Base-by-base conservation (phyloP, 2,329 filamentous ascomycete genomes). In the Trichophyton verrucosum region DNA sequence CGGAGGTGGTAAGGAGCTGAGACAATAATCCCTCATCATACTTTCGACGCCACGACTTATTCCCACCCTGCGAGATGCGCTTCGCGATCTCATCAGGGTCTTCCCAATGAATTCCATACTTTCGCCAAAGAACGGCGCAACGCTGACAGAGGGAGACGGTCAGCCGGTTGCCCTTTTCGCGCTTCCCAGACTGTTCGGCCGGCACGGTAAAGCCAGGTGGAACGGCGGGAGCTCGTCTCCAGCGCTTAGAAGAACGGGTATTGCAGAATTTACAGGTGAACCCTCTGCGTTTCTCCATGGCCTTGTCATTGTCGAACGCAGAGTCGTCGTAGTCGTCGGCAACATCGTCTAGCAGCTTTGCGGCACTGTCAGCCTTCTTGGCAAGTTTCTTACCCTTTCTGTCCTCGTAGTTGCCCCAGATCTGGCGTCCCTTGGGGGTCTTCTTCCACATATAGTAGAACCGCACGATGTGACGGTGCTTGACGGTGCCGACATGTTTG, bases 401-500 rank as follows among this genome's bases (percentile, higher is more conserved):
- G 9, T 89, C 90, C 58, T 89, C 85, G 68, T 88, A 96, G 65
- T 86, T 89, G 62, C 90, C 90, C 91, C 94, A 96, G 22, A 99
- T 85, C 67, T 94, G 85, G 70, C 83, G 86, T 46, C 94, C 94
- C 62, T 86, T 85, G 1, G 87, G 82, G 0, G 90, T 90, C 75
- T 97, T 97, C 77, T 99, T 99, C 94, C 94, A 99, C 65, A 89
- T 89, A 72, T 99, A 99, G 74, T 97, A 99, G 71, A 88, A 95
- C 2, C 94, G 88, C 27, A 95, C 90, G 64, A 96, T 87, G 62
- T 89, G 84, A 58, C 86, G 85, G 64, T 91, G 85, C 46, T 83
- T 84, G 66, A 94, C 84, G 0, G 86, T 89, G n/a, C 76, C 75
- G 68, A 96, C 89, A 72, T 96, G 88, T 66, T 88, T 86, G 65